These are phyloP conservation scores for Phylloporus sp. DNA, from an alignment of 768 basidiomycete genomes.

Conservation along the genomic window DNA sequence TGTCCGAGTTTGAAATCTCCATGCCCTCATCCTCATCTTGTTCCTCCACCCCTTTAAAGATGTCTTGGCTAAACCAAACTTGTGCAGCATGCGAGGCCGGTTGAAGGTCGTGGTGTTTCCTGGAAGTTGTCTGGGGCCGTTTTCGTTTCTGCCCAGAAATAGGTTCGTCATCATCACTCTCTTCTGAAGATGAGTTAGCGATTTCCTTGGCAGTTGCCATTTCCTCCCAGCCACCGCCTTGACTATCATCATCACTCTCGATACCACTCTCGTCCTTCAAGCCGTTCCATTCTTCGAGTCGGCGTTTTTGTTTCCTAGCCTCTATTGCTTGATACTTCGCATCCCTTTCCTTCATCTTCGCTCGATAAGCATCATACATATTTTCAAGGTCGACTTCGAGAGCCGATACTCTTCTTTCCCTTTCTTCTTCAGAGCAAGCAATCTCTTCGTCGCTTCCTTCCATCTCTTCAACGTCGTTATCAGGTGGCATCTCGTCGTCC, in stretches of 20 bases:
- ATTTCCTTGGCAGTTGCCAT: slow-evolving; percentile 52
- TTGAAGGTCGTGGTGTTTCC: slow-evolving; percentile 34
- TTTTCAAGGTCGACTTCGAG: slow-evolving; percentile 88
- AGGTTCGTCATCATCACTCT: slow-evolving; percentile 38
- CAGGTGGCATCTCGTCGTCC: slow-evolving; percentile 40
- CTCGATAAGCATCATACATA: slow-evolving; percentile 83
- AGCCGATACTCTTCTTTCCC: slow-evolving; percentile 48
- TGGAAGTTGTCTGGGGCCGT: slow-evolving; percentile 32
- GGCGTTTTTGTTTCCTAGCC: slow-evolving; percentile 64
- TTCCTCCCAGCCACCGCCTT: slow-evolving; percentile 67
- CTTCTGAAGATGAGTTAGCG: slow-evolving; percentile 48
- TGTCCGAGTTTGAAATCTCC: slow-evolving; percentile 28
- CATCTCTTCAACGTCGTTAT: slow-evolving; percentile 34
- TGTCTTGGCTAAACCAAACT: slow-evolving; percentile 94
- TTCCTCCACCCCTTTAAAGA: slow-evolving; percentile 59
- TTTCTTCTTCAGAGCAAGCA: slow-evolving; percentile 65
- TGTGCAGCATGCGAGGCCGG: slow-evolving; percentile 54
- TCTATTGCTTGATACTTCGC: slow-evolving; percentile 84
- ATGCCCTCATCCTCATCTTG: slow-evolving; percentile 28
- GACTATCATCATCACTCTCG: slow-evolving; percentile 37
- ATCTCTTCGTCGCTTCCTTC: slow-evolving; percentile 38
- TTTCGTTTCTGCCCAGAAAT: slow-evolving; percentile 39
- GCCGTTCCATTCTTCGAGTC: slow-evolving; percentile 79
- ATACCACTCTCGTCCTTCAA: slow-evolving; percentile 44
- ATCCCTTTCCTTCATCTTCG: slow-evolving; percentile 75